phyloP scores from a whole-genome alignment of 345 rosid species.

The Arabis hirsuta region DNA sequence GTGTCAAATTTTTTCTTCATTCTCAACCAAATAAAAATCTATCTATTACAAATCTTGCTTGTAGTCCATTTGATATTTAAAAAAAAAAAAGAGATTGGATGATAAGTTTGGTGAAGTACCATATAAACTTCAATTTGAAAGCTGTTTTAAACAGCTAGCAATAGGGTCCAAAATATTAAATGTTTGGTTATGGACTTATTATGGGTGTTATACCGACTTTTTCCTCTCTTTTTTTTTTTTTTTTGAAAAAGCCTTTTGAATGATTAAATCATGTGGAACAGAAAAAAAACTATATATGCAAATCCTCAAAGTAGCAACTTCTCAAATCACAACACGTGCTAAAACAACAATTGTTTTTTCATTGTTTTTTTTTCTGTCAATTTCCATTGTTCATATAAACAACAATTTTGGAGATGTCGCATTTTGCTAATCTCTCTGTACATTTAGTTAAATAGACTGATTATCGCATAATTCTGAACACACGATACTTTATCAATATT shows the following conservation, averaged over 20 bases:
- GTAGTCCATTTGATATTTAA: background rate
- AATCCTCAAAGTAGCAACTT: background rate
- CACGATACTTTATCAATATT: background rate
- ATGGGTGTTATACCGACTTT: conserved; percentile 25
- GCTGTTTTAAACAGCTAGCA: conserved; percentile 35
- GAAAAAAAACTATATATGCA: background rate
- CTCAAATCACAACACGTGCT: background rate
- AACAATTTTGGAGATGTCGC: background rate
- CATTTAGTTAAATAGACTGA: background rate
- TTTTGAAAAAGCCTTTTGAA: background rate
- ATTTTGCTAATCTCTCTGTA: background rate
- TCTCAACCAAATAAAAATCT: background rate
- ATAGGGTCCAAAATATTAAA: conserved; percentile 33
- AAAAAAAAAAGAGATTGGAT: conserved; percentile 4
- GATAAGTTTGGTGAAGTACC: conserved; percentile 16
- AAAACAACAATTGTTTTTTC: background rate
- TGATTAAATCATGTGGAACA: background rate
- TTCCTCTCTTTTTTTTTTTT: conserved; percentile 11
- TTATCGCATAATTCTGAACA: background rate
- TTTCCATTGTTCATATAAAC: background rate
- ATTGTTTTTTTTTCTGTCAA: background rate
- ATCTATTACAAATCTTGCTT: background rate
- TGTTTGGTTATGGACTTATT: conserved; percentile 17
- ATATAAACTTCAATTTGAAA: conserved; percentile 25
- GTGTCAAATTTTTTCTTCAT: conserved; percentile 7